Evolutionary conservation across 352 stramenopile species (phyloP).

Genomic region (Phytophthora melonis): DNA sequence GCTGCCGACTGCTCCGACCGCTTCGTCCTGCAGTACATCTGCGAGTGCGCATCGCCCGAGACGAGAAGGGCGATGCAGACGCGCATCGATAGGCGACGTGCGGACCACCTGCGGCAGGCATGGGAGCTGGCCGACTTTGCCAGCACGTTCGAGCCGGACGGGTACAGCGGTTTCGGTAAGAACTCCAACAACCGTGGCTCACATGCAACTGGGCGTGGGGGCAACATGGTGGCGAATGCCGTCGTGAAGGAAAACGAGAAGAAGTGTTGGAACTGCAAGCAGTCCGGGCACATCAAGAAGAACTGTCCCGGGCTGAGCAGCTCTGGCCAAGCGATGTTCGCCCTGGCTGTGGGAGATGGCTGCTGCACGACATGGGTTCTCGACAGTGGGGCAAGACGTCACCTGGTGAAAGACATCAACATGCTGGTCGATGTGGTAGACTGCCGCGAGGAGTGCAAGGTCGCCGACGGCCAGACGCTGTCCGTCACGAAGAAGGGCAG

Average conservation of each 20-base stretch:
- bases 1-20: not conserved
- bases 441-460: not conserved
- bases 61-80: not conserved
- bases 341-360: no score
- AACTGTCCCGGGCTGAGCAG: not conserved
- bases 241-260: not conserved
- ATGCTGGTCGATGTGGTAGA: not conserved
- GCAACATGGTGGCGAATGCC: not conserved
- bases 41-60: not conserved
- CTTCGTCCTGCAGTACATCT: not conserved
- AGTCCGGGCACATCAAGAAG: not conserved
- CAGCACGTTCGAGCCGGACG: not conserved
- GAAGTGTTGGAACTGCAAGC: not conserved
- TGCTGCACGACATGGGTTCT: no score
- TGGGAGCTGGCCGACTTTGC: not conserved
- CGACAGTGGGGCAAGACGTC: not conserved
- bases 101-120: not conserved
- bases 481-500: not conserved
- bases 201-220: not conserved
- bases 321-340: no score
- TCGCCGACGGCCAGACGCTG: not conserved
- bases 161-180: not conserved
- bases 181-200: no score
- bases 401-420: not conserved
- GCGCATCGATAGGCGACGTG: not conserved